A percentile compares a stretch with the other conserved stretches of the same genome.
These are phyloP conservation scores for Aspergillus felis DNA, from an alignment of 2,329 filamentous ascomycete genomes.

Conservation along the genomic window DNA sequence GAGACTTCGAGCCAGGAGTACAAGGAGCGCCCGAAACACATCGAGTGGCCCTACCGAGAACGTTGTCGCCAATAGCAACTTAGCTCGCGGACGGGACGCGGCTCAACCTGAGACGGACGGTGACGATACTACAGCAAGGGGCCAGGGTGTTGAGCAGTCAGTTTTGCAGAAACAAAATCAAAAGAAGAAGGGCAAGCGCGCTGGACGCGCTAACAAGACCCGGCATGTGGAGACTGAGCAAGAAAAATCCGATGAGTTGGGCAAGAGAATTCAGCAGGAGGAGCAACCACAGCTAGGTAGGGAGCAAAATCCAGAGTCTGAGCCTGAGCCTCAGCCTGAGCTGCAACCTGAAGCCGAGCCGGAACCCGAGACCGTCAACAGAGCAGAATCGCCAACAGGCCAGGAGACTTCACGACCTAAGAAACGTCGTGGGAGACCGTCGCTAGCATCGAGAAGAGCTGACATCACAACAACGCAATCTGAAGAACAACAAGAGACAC, in stretches of 20 bases:
- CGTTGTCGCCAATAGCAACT: neutral
- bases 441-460: conserved; percentile 7
- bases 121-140: neutral
- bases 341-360: conserved; percentile 9
- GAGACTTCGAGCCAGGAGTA: conserved; percentile 6
- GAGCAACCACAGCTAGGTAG: neutral
- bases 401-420: conserved; percentile 8
- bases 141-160: neutral
- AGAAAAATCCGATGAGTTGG: neutral
- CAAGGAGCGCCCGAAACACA: conserved; percentile 4
- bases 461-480: conserved; percentile 2
- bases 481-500: conserved; percentile 7
- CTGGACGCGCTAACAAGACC: conserved; percentile 10
- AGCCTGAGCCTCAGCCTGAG: conserved; percentile 8
- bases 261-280: neutral
- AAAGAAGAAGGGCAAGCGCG: conserved; percentile 12
- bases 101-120: neutral
- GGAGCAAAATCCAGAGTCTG: conserved; percentile 5
- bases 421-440: conserved; percentile 10
- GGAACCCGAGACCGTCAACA: neutral
- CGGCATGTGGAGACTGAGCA: conserved; percentile 1
- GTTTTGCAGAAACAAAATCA: conserved; percentile 6
- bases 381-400: neutral
- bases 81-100: neutral
- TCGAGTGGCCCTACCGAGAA: neutral